phyloP scores from a whole-genome alignment of 2,329 filamentous ascomycete genomes.

The Helotiales sp. region DNA sequence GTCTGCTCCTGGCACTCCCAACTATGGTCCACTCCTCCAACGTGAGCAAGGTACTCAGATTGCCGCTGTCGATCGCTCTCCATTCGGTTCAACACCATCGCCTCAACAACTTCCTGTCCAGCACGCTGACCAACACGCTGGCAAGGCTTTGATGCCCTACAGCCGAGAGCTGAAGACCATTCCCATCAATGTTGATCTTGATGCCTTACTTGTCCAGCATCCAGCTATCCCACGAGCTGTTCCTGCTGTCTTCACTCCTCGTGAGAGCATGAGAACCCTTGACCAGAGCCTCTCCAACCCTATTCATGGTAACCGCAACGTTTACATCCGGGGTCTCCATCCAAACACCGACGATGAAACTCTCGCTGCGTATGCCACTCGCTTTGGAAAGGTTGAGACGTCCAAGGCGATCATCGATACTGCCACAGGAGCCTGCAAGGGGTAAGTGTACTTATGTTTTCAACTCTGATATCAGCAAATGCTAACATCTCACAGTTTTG shows the following conservation, averaged over 20 bases:
- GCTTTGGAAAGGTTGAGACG: constrained; percentile 92
- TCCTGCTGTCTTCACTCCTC: constrained; percentile 82
- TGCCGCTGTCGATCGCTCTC: constrained; percentile 59
- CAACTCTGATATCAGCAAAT: background rate
- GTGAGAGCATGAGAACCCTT: constrained; percentile 82
- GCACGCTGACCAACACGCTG: constrained; percentile 37
- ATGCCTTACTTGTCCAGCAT: constrained; percentile 70
- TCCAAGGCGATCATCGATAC: constrained; percentile 99
- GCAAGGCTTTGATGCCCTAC: constrained; percentile 33
- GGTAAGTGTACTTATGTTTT: constrained; percentile 54
- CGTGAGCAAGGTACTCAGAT: constrained; percentile 61
- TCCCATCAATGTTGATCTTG: constrained; percentile 44
- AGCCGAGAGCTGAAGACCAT: too few relatives aligned
- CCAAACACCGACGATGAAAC: constrained; percentile 94
- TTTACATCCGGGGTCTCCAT: constrained; percentile 95
- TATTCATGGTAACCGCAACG: constrained; percentile 88
- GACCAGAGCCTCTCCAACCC: constrained; percentile 95
- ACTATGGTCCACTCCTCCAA: constrained; percentile 58
- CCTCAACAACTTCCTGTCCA: constrained; percentile 56
- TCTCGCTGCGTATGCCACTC: constrained; percentile 75
- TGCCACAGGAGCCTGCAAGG: constrained; percentile 91
- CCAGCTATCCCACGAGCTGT: constrained; percentile 85
- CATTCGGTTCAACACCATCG: constrained; percentile 65
- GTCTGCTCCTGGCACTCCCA: constrained; percentile 65
- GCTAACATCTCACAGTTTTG: constrained; percentile 63